Base-by-base conservation (phyloP, 805 yeast genomes). In the Kuraishia ogatae region DNA sequence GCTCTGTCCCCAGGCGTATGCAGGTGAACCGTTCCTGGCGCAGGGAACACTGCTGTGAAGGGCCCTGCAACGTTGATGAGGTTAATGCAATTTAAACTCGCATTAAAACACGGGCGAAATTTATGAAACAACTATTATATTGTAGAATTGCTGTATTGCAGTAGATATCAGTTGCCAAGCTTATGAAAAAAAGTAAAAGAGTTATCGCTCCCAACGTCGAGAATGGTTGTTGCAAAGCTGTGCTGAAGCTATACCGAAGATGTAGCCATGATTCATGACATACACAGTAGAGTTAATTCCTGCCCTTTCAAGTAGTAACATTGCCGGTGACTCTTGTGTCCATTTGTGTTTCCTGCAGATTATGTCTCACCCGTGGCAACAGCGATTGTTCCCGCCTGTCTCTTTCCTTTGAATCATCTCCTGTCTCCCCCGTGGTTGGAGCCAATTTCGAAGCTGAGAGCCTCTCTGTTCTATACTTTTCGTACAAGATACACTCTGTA, bases 401-500 rank as follows among this genome's bases (percentile, higher is more conserved):
- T 15, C 13, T 35, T 3, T 15, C n/a, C 43, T 15, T 35, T 35
- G 43, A 35, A 15, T 35, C 43, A 10, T 35, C 43, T 8, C 43
- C 43, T 35, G 43, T 35, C 6, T 35, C 43, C n/a, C n/a, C 43
- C 2, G 43, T 35, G 17, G 6, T 35, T 10, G 43, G 43, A 35
- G 13, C 43, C 17, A 35, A 35, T 15, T 15, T 35, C 17, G 43
- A 8, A 20, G 43, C n/a, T 11, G 46, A 50, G 11, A 85, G 72
- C 69, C 84, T 82, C 59, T 82, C 71, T 52, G 85, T 75, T 75
- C 97, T 84, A 68, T 81, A 89, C 28, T 82, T 78, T 69, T 87
- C 93, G 65, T 85, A 91, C 69, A 84, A 94, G 52, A 81, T 63
- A 58, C 84, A 88, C 64, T 87, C 84, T 2, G 97, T 90, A 1